These are phyloP conservation scores for Cladosporium sp. DNA, from an alignment of 2,329 filamentous ascomycete genomes.

Conservation along the genomic window DNA sequence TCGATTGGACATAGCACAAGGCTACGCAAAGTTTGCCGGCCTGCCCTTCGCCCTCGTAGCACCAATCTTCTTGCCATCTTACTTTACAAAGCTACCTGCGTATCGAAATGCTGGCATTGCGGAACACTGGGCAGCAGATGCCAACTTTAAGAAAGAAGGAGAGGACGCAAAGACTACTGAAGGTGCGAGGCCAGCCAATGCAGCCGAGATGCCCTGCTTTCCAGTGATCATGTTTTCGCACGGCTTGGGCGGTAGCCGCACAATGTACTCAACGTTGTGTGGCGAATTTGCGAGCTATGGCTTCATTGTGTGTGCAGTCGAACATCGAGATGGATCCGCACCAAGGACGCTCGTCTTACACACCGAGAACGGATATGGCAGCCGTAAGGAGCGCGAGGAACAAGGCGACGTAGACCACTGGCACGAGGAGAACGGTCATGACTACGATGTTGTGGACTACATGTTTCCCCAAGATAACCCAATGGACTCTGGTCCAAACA, in stretches of 20 bases:
- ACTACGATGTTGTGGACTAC: constrained; percentile 46
- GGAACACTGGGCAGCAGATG: constrained; percentile 42
- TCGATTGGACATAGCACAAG: constrained; percentile 52
- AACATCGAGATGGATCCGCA: constrained; percentile 62
- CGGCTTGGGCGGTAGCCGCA: constrained; percentile 60
- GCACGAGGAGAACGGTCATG: constrained; percentile 20
- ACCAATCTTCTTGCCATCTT: constrained; percentile 53
- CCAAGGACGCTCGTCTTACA: constrained; percentile 60
- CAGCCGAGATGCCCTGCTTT: constrained; percentile 45
- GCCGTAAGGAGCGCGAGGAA: constrained; percentile 22
- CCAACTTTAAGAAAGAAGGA: constrained; percentile 40
- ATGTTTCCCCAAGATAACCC: constrained; percentile 56
- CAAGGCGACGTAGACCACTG: constrained; percentile 24
- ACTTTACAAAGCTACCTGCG: constrained; percentile 63
- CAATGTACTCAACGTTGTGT: constrained; percentile 59
- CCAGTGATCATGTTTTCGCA: constrained; percentile 64
- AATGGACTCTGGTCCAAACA: constrained; percentile 48
- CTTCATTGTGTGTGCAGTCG: constrained; percentile 60
- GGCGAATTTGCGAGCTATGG: constrained; percentile 64
- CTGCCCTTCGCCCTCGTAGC: constrained; percentile 45
- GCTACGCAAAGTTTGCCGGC: constrained; percentile 59
- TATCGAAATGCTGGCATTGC: constrained; percentile 59
- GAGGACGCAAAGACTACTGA: constrained; percentile 39
- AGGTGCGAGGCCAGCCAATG: constrained; percentile 36
- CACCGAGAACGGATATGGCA: constrained; percentile 27